Evolutionary conservation across 2,329 filamentous ascomycete species (phyloP).

Genomic region (Monilinia laxa): DNA sequence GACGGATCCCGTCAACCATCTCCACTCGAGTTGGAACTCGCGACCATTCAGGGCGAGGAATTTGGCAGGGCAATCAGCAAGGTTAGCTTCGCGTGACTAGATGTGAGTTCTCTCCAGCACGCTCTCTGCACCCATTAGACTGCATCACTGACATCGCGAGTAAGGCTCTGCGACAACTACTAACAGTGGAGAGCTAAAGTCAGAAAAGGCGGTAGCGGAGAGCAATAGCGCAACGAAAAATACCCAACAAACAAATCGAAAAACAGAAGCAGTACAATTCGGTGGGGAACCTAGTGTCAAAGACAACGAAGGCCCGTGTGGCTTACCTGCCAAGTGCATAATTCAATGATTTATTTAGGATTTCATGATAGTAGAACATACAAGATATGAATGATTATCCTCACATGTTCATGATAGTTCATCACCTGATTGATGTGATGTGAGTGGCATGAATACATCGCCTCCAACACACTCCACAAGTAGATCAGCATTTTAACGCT

Average conservation of each 20-base stretch:
- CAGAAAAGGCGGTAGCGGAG: constrained; percentile 35
- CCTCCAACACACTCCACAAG: not conserved
- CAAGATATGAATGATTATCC: not conserved
- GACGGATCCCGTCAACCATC: constrained; percentile 85
- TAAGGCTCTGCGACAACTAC: constrained; percentile 44
- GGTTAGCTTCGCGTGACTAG: constrained; percentile 73
- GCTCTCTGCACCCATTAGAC: too few relatives aligned
- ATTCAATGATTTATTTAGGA: constrained; percentile 47
- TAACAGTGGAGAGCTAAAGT: constrained; percentile 24
- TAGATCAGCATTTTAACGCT: not conserved
- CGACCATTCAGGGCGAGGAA: constrained; percentile 75
- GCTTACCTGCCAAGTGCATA: constrained; percentile 71
- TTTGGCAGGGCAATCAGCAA: constrained; percentile 80
- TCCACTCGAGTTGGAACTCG: constrained; percentile 73
- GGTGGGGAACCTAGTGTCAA: constrained; percentile 37
- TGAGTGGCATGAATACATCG: not conserved
- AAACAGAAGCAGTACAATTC: constrained; percentile 38
- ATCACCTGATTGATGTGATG: not conserved
- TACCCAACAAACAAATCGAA: constrained; percentile 30
- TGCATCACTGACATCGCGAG: not conserved
- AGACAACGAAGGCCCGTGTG: constrained; percentile 69
- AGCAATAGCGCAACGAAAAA: constrained; percentile 31
- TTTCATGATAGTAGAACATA: not conserved
- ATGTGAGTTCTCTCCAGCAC: constrained; percentile 43
- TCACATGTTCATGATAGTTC: not conserved